Percentiles rank a stretch among this genome's conserved stretches.
These are phyloP conservation scores for Leishmania guyanensis DNA, from an alignment of 208 protist genomes.

Conservation along the genomic window DNA sequence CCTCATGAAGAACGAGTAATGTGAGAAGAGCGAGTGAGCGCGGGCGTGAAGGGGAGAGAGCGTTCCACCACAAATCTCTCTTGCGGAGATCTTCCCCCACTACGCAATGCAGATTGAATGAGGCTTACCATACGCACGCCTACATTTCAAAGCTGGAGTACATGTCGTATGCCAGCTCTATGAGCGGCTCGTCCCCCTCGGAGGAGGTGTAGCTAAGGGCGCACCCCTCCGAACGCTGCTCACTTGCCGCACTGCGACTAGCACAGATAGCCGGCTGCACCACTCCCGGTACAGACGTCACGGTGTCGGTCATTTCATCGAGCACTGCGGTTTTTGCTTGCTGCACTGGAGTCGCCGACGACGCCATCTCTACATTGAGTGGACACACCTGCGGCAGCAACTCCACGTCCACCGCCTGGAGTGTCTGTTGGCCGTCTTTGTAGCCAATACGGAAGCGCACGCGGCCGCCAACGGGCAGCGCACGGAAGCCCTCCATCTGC, in stretches of 20 bases:
- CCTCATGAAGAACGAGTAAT: not conserved
- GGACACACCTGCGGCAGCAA: slow-evolving; percentile 33
- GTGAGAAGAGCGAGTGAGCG: not conserved
- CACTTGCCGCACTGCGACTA: not conserved
- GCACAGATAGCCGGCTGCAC: not conserved
- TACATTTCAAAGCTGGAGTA: slow-evolving; percentile 1
- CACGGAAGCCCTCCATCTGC: slow-evolving; percentile 60
- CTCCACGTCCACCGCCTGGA: slow-evolving; percentile 58
- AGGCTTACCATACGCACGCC: no score
- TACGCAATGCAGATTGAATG: not conserved
- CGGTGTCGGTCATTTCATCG: not conserved
- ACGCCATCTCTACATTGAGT: not conserved
- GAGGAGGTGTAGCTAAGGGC: not conserved
- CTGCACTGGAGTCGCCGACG: not conserved
- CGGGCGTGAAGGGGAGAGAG: not conserved
- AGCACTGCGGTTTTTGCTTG: no score
- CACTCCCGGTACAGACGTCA: not conserved
- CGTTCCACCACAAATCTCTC: not conserved
- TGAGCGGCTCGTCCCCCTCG: slow-evolving; percentile 14
- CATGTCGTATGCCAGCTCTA: slow-evolving; percentile 12
- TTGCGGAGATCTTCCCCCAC: not conserved
- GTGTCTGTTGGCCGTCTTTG: slow-evolving; percentile 42
- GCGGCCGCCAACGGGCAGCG: slow-evolving; percentile 48
- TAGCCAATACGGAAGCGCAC: slow-evolving; percentile 61
- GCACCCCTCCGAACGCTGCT: not conserved